Percentiles rank a stretch among this genome's conserved stretches.
These are phyloP conservation scores for Monosporascus sp. DNA, from an alignment of 2,329 filamentous ascomycete species.

Conservation along the genomic window DNA sequence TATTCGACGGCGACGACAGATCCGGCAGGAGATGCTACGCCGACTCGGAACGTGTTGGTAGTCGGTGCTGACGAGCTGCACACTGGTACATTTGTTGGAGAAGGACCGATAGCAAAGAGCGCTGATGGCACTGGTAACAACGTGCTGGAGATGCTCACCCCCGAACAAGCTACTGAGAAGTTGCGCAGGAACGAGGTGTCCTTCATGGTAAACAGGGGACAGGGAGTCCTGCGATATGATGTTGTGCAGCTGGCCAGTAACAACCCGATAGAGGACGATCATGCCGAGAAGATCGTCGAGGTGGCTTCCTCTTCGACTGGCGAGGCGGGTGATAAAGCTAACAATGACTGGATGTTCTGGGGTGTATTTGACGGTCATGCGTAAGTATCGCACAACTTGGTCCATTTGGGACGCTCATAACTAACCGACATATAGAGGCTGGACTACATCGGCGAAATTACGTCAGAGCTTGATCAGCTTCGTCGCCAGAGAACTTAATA, in stretches of 20 bases:
- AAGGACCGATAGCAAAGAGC: slow-evolving; percentile 82
- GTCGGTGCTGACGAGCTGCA: slow-evolving; percentile 89
- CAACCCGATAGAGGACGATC: slow-evolving; percentile 96
- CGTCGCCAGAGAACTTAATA: slow-evolving; percentile 88
- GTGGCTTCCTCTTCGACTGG: slow-evolving; percentile 57
- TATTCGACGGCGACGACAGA: slow-evolving; percentile 38
- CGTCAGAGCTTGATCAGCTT: slow-evolving; percentile 88
- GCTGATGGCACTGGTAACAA: slow-evolving; percentile 79
- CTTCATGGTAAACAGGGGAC: slow-evolving; percentile 81
- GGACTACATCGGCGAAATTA: slow-evolving; percentile 96
- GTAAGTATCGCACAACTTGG: slow-evolving; percentile 44
- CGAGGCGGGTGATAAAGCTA: slow-evolving; percentile 38
- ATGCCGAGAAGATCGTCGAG: slow-evolving; percentile 96
- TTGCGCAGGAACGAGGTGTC: slow-evolving; percentile 87
- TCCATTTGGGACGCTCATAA: neutral
- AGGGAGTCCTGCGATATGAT: slow-evolving; percentile 92
- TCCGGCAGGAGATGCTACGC: slow-evolving; percentile 33
- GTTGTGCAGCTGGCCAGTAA: slow-evolving; percentile 93
- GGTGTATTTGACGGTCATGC: slow-evolving; percentile 97
- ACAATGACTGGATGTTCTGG: slow-evolving; percentile 99
- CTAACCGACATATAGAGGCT: slow-evolving; percentile 57
- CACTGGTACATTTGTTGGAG: slow-evolving; percentile 78
- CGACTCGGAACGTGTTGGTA: slow-evolving; percentile 68
- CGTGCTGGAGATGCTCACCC: slow-evolving; percentile 92
- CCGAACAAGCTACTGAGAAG: slow-evolving; percentile 88